A percentile compares a stretch with the other conserved stretches of the same genome.
These are phyloP conservation scores for Usnea hakonensis DNA, from an alignment of 495 filamentous ascomycete genomes.

Conservation along the genomic window DNA sequence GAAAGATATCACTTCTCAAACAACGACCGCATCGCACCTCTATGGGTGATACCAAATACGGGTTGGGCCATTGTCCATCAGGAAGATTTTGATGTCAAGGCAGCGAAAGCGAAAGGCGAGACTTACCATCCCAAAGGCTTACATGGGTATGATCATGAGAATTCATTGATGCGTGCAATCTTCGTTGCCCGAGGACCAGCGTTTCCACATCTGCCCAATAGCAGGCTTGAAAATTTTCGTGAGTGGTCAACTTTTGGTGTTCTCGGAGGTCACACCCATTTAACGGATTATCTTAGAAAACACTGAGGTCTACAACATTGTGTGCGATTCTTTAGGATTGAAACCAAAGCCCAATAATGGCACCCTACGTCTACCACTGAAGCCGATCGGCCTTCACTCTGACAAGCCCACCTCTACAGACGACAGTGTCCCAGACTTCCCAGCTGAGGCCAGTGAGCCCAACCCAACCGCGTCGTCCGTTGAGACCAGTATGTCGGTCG, in stretches of 20 bases:
- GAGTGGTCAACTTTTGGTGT: constrained; percentile 38
- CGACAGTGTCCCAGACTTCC: constrained; percentile 33
- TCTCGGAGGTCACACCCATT: background rate
- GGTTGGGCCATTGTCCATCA: constrained; percentile 47
- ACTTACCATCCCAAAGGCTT: constrained; percentile 41
- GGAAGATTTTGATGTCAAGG: constrained; percentile 39
- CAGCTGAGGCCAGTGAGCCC: background rate
- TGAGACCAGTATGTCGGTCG: background rate
- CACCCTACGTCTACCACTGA: constrained; percentile 63
- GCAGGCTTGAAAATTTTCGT: constrained; percentile 77
- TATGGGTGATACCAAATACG: constrained; percentile 47
- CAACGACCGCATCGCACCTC: constrained; percentile 44
- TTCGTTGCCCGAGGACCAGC: constrained; percentile 45
- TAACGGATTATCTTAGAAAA: constrained; percentile 56
- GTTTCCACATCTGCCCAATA: constrained; percentile 65
- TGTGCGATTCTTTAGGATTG: constrained; percentile 52
- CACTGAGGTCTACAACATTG: constrained; percentile 86
- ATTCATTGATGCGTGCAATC: constrained; percentile 47
- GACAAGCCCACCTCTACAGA: constrained; percentile 34
- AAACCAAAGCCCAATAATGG: constrained; percentile 42
- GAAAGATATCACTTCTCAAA: constrained; percentile 43
- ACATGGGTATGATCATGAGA: constrained; percentile 45
- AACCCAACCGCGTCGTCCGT: background rate
- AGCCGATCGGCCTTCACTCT: constrained; percentile 60
- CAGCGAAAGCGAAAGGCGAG: constrained; percentile 29